Evolutionary conservation across 352 stramenopile species (phyloP).

Genomic region (Phytophthora cactorum): DNA sequence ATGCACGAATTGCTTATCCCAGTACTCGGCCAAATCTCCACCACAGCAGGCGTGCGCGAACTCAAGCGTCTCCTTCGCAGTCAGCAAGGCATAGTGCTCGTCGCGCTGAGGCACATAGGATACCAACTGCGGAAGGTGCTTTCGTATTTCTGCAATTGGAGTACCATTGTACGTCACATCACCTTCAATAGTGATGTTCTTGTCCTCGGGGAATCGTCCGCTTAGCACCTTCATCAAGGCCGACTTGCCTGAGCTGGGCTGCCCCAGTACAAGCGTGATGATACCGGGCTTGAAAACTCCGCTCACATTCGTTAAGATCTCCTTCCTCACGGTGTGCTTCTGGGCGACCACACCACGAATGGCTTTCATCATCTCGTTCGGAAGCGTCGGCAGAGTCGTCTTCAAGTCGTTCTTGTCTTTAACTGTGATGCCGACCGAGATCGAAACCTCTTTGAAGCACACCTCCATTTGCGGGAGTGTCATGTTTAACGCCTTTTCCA

Average conservation of each 20-base stretch:
- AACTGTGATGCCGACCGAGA: not conserved
- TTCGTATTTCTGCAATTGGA: no score
- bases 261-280: no score
- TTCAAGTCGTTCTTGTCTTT: not conserved
- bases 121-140: not conserved
- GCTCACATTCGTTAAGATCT: no score
- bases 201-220: no score
- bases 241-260: no score
- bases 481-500: not conserved
- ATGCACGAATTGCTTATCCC: not conserved
- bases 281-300: no score
- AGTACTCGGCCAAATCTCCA: not conserved
- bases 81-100: not conserved
- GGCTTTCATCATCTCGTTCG: not conserved
- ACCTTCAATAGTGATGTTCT: no score
- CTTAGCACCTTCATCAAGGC: no score
- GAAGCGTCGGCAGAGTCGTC: not conserved
- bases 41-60: not conserved
- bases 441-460: not conserved
- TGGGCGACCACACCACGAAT: conserved; percentile 18
- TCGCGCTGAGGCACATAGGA: not conserved
- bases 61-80: not conserved
- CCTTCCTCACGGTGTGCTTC: not conserved
- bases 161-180: no score
- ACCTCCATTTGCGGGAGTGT: not conserved